A percentile compares a stretch with the other conserved stretches of the same genome.
phyloP scores from a whole-genome alignment of 306 rosid genomes.

The Adenanthera pavonina region DNA sequence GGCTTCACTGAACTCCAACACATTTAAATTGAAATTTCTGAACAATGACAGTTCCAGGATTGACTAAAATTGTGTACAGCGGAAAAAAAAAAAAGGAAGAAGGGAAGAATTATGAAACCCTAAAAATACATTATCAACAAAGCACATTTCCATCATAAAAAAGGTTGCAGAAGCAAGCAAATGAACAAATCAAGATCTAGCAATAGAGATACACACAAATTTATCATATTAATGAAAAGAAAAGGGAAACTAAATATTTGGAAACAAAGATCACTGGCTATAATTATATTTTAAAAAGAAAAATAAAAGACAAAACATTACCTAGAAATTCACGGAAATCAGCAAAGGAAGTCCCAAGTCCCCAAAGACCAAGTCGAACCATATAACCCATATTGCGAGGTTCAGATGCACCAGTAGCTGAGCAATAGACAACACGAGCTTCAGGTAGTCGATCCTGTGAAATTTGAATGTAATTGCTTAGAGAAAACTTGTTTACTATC shows the following conservation, averaged over 20 bases:
- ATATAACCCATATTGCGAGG: constrained; percentile 99
- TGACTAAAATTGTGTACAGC: neutral
- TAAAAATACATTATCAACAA: constrained; percentile 29
- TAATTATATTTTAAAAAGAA: constrained; percentile 10
- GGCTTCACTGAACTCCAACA: too few relatives aligned
- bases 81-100: neutral
- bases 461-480: constrained; percentile 38
- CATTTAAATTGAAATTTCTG: too few relatives aligned
- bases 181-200: neutral
- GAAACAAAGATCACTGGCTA: constrained; percentile 2
- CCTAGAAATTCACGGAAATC: constrained; percentile 95
- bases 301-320: constrained; percentile 37
- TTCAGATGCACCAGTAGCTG: constrained; percentile 98
- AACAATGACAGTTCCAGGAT: neutral
- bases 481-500: constrained; percentile 27
- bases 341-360: constrained; percentile 81
- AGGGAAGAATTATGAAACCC: neutral
- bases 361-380: constrained; percentile 99
- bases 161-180: constrained; percentile 31
- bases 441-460: constrained; percentile 84
- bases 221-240: constrained; percentile 1
- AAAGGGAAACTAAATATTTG: neutral
- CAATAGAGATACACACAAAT: neutral
- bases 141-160: constrained; percentile 1
- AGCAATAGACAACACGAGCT: constrained; percentile 93